Base-by-base conservation (phyloP, 2,329 filamentous ascomycete genomes). In the Epichloe uncinata region DNA sequence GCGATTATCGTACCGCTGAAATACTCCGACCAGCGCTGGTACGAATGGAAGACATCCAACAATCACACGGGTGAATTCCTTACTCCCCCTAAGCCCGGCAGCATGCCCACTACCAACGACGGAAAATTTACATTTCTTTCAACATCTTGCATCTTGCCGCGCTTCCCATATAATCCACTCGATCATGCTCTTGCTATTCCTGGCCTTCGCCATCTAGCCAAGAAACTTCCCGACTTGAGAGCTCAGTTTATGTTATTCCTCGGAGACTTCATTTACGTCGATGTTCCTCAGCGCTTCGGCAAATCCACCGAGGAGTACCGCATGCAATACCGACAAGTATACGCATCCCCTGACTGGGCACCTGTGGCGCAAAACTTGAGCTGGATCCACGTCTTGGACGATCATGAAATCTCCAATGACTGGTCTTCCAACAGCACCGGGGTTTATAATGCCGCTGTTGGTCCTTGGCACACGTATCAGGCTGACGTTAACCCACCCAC, bases 351-450 rank as follows among this genome's bases (percentile, higher is more conserved):
- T 0, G 91, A 95, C 56, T 98, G 93, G 93, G 73, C 78, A 1
- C 71, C 80, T 0, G 81, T 86, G 11, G 81, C 81, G 1, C 75
- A 84, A 57, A 82, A 88, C 50, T 72, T 97, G n/a, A 94, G 90
- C 58, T 98, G 93, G 93, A 87, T 97, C 42, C 93, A 98, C 61
- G 90, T 95, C 2, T 78, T 96, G 6, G 93, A 98, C 61, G 93
- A 98, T 63, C 93, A 98, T 60, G 93, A 98, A 63, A 96, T 98
- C 54, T 78, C 79, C 5, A 97, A 98, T 58, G 93, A 97, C 67
- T 97, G 50, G 51, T 52, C 84, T 52, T 74, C 77, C 16, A 93
- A 91, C 62, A 84, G 79, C 13, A 52, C 50, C 13, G 50, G 50
- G 5, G 47, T 49, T 13, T 52, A 49, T 34, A 67, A 75, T 3